phyloP scores from a whole-genome alignment of 257 asterid species.

The Perilla frutescens region DNA sequence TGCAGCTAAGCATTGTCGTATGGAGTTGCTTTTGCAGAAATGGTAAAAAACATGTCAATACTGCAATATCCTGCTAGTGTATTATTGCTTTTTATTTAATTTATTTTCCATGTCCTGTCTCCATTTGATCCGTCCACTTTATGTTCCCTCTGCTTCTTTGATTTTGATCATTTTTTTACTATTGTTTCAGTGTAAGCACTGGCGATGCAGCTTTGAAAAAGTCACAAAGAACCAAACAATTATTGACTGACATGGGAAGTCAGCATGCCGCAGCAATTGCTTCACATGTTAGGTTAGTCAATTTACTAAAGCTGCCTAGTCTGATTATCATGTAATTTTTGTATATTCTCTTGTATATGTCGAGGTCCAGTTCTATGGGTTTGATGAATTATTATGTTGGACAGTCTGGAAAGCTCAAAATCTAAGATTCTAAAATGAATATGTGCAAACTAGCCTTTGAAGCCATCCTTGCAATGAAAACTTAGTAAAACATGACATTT shows the following conservation, averaged over 20 bases:
- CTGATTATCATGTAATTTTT: not conserved
- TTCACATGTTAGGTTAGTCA: conserved; percentile 60
- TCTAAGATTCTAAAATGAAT: not conserved
- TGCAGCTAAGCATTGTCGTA: conserved; percentile 87
- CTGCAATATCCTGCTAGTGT: not conserved
- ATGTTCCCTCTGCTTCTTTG: not conserved
- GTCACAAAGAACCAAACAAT: conserved; percentile 56
- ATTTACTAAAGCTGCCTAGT: not conserved
- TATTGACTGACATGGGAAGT: conserved; percentile 59
- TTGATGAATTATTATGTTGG: not conserved
- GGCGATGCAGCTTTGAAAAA: conserved; percentile 56
- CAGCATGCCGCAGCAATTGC: conserved; percentile 55
- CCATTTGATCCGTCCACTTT: not conserved
- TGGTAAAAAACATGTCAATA: conserved; percentile 47
- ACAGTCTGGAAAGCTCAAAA: not conserved
- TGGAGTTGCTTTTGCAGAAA: conserved; percentile 75
- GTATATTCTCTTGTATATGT: not conserved
- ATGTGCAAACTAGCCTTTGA: not conserved
- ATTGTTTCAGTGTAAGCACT: conserved; percentile 50
- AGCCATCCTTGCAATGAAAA: not conserved
- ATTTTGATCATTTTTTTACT: conserved; percentile 2
- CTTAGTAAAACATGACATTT: conserved; percentile 1
- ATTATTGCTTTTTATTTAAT: not conserved
- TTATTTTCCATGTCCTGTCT: not conserved
- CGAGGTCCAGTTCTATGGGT: not conserved